Base-by-base conservation (phyloP, 345 rosid species). In the Psidium friedrichsthalianum region DNA sequence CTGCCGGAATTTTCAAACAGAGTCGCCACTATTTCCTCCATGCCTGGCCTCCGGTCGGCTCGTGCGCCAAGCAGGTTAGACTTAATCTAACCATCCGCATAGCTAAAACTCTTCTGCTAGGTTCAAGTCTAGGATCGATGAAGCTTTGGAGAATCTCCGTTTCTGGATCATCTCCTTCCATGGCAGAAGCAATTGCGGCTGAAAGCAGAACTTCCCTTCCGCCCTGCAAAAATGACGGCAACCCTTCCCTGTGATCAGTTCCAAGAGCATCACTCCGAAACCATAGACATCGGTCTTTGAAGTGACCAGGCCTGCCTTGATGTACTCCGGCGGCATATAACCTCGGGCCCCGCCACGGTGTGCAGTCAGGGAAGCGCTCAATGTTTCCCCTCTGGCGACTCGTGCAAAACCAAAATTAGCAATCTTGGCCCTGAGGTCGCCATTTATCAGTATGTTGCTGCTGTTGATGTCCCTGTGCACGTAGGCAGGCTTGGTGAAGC, bases 401-500 rank as follows among this genome's bases (percentile, higher is more conserved):
- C 84, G 83, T 32, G 93, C 92, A 5, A 87, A 92, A 84, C 92
- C 83, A 83, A 92, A 90, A 83, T 91, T 88, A n/a, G 89, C 83
- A 74, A 91, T 89, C 88, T 90, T 91, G 44, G 92, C 94, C 84
- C 94, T 89, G 52, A 89, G 83, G 56, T 88, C 80, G 22, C 74
- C 13, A 76, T 88, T 87, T 56, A 91, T 85, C 21, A 90, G 88
- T 82, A 91, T 82, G 49, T 91, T 89, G 87, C 90, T 88, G 88
- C 90, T 89, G n/a, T 61, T 91, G 59, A 93, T 88, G 87, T 89
- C 88, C 84, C 51, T 87, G 76, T 93, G 94, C 14, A 91, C 87
- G 49, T 89, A 91, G 8, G 90, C 87, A 5, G 93, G 91, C 83
- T 91, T 74, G 54, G 92, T 89, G 89, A 90, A 90, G 89, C 89